phyloP scores from a whole-genome alignment of 371 early-diverging fungal genomes.

The Mortierella sp. region DNA sequence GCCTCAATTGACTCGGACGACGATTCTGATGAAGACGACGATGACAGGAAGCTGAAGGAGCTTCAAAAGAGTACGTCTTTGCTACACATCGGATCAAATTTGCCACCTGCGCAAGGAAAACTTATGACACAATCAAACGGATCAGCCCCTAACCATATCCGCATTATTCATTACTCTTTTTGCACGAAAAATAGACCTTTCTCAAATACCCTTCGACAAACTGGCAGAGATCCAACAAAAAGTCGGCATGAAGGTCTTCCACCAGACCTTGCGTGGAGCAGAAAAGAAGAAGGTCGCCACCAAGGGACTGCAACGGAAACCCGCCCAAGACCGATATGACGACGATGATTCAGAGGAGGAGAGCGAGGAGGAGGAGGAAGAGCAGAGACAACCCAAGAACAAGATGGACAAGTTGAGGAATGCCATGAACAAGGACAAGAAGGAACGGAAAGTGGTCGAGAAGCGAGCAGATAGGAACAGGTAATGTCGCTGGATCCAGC shows the following conservation, averaged over 20 bases:
- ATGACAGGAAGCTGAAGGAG: slow-evolving; percentile 47
- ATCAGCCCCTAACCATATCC: neutral
- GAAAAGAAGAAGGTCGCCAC: slow-evolving; percentile 49
- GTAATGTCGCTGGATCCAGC: slow-evolving; percentile 26
- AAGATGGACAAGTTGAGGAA: slow-evolving; percentile 44
- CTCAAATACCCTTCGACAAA: slow-evolving; percentile 86
- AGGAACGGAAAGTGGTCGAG: slow-evolving; percentile 62
- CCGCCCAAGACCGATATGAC: slow-evolving; percentile 29
- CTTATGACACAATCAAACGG: neutral
- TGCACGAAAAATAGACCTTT: slow-evolving; percentile 64
- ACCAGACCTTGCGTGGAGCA: slow-evolving; percentile 55
- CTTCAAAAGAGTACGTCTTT: slow-evolving; percentile 52
- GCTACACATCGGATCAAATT: neutral
- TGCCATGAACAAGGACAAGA: slow-evolving; percentile 59
- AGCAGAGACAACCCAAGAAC: slow-evolving; percentile 51
- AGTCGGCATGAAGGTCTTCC: slow-evolving; percentile 71
- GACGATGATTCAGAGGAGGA: slow-evolving; percentile 39
- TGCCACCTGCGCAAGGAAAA: neutral
- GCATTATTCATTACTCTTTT: neutral
- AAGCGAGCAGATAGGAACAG: slow-evolving; percentile 64
- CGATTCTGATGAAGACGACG: slow-evolving; percentile 39
- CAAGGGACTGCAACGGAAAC: slow-evolving; percentile 41
- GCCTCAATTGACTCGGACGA: slow-evolving; percentile 51
- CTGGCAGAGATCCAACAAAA: slow-evolving; percentile 82
- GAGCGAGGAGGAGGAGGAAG: slow-evolving; percentile 51